Conservation (phyloP, 805 yeast genomes). For the Metschnikowia gelsemii region DNA sequence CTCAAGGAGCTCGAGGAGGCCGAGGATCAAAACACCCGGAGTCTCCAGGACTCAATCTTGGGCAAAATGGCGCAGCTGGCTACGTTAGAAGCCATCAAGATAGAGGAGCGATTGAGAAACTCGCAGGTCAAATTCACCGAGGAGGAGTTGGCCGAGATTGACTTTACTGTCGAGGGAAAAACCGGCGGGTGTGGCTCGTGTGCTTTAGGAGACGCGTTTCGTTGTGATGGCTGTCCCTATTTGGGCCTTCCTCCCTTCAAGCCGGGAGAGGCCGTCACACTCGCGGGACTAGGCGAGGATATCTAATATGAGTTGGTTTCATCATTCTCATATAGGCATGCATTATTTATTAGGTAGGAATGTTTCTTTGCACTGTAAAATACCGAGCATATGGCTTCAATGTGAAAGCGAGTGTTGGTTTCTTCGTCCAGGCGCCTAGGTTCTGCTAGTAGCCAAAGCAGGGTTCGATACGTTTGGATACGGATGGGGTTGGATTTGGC, state of each 20-base stretch:
- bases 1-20: slow-evolving; percentile 77
- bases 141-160: slow-evolving; percentile 84
- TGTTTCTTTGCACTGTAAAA: too few relatives aligned
- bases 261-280: slow-evolving; percentile 87
- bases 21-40: slow-evolving; percentile 41
- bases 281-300: slow-evolving; percentile 77
- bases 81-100: slow-evolving; percentile 51
- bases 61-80: slow-evolving; percentile 52
- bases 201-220: slow-evolving; percentile 94
- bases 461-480: too few relatives aligned
- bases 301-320: slow-evolving; percentile 41
- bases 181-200: slow-evolving; percentile 98
- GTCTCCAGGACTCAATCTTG: slow-evolving; percentile 45
- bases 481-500: too few relatives aligned
- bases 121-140: slow-evolving; percentile 49
- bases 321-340: too few relatives aligned
- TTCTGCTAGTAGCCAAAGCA: too few relatives aligned
- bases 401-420: too few relatives aligned
- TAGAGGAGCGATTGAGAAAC: slow-evolving; percentile 48
- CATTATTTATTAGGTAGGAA: slow-evolving; percentile 11
- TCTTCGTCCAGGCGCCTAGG: too few relatives aligned
- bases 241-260: slow-evolving; percentile 96
- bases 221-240: slow-evolving; percentile 98
- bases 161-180: slow-evolving; percentile 94
- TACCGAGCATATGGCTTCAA: too few relatives aligned